Conservation (phyloP, 2,329 filamentous ascomycete genomes). For the Pseudocercospora pini-densiflorae region DNA sequence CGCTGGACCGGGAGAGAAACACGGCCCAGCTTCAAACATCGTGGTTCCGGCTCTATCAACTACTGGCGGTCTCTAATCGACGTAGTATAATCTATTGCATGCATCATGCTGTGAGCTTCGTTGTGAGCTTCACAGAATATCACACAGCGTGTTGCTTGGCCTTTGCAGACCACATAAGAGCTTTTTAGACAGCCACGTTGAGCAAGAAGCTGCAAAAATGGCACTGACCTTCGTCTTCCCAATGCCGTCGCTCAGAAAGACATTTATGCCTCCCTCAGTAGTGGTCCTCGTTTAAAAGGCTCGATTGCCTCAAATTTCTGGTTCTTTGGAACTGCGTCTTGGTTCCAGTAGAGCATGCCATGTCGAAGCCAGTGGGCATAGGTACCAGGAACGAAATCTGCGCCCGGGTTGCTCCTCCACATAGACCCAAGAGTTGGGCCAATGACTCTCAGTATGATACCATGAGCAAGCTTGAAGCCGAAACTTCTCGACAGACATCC, state of each 20-base stretch:
- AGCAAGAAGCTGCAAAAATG: no score
- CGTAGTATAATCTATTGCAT: neutral
- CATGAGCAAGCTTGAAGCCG: slow-evolving; percentile 61
- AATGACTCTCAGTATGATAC: slow-evolving; percentile 56
- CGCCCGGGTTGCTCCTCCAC: slow-evolving; percentile 57
- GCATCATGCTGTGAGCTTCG: no score
- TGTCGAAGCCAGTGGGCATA: slow-evolving; percentile 61
- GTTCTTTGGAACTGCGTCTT: slow-evolving; percentile 46
- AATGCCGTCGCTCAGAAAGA: neutral
- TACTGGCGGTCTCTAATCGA: neutral
- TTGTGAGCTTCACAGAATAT: neutral
- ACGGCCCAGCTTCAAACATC: neutral
- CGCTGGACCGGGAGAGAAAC: neutral
- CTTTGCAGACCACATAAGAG: neutral
- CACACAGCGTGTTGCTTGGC: neutral
- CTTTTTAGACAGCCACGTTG: no score
- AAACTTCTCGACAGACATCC: slow-evolving; percentile 56
- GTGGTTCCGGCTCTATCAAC: neutral
- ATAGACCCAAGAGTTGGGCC: slow-evolving; percentile 58
- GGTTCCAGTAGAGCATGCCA: slow-evolving; percentile 55
- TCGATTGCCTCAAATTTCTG: slow-evolving; percentile 42
- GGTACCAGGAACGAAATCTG: slow-evolving; percentile 55
- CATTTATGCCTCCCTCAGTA: slow-evolving; percentile 18
- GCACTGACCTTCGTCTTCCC: no score
- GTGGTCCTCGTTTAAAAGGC: slow-evolving; percentile 49